Percentiles rank a stretch among this genome's conserved stretches.
phyloP scores from a whole-genome alignment of 1,284 basidiomycete genomes.

The Ustilago loliicola region DNA sequence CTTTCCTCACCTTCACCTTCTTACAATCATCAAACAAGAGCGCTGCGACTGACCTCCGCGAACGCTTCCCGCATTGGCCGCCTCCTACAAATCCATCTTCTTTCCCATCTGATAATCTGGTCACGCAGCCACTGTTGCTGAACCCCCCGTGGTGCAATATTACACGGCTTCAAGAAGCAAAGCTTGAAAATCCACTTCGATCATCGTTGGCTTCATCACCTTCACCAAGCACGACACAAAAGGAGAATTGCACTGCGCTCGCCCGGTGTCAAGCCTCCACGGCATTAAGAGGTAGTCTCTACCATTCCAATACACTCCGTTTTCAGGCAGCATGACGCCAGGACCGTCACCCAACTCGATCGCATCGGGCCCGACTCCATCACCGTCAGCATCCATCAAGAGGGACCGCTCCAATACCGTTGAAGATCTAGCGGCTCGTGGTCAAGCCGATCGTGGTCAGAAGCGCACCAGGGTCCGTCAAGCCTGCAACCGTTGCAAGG shows the following conservation, averaged over 20 bases:
- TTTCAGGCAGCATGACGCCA: constrained; percentile 23
- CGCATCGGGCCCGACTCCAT: constrained; percentile 16
- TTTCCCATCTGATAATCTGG: background rate
- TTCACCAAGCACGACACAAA: background rate
- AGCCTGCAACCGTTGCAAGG: constrained; percentile 57
- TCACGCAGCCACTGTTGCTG: background rate
- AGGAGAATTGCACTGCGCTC: background rate
- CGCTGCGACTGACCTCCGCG: background rate
- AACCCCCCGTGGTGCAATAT: background rate
- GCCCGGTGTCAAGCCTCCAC: background rate
- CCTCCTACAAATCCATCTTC: background rate
- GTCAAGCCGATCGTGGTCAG: constrained; percentile 23
- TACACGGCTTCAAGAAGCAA: background rate
- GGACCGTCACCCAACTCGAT: constrained; percentile 36
- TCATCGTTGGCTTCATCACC: background rate
- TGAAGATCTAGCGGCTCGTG: constrained; percentile 18
- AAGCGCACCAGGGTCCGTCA: constrained; percentile 51
- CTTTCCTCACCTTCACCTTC: background rate
- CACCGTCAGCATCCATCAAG: constrained; percentile 34
- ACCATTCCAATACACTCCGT: too few relatives aligned
- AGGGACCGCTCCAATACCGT: constrained; percentile 32
- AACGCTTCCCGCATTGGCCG: too few relatives aligned
- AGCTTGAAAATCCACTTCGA: background rate
- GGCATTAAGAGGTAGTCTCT: too few relatives aligned
- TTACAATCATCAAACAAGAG: background rate